Percentiles rank a stretch among this genome's conserved stretches.
phyloP scores from a whole-genome alignment of 257 asterid genomes.

The Rauvolfia tetraphylla region DNA sequence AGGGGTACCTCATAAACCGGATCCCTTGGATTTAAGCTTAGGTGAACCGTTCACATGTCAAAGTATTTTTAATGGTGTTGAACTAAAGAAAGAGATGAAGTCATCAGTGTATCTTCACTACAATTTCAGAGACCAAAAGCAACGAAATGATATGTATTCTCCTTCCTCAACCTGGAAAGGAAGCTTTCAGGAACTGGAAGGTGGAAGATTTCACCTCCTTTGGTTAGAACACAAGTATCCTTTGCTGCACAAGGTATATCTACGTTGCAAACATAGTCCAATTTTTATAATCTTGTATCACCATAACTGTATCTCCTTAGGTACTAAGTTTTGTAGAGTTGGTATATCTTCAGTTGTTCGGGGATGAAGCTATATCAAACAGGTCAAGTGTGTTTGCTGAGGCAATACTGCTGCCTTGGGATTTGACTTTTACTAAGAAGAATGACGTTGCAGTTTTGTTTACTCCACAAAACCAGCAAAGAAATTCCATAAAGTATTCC shows the following conservation, averaged over 20 bases:
- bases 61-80: constrained; percentile 50
- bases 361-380: constrained; percentile 41
- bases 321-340: constrained; percentile 17
- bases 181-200: constrained; percentile 39
- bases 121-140: constrained; percentile 34
- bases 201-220: constrained; percentile 69
- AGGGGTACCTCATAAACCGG: constrained; percentile 46
- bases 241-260: constrained; percentile 52
- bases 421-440: constrained; percentile 56
- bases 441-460: constrained; percentile 26
- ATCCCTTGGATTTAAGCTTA: constrained; percentile 30
- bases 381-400: constrained; percentile 56
- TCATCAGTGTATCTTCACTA: constrained; percentile 43
- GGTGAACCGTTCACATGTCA: constrained; percentile 58
- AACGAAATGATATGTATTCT: constrained; percentile 28
- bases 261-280: constrained; percentile 14
- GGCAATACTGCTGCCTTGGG: constrained; percentile 80
- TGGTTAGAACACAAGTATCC: constrained; percentile 79
- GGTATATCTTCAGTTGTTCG: constrained; percentile 42
- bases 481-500: constrained; percentile 22
- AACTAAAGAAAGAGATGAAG: constrained; percentile 31
- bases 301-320: constrained; percentile 4
- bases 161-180: constrained; percentile 31
- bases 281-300: constrained; percentile 11
- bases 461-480: constrained; percentile 25